Base-by-base conservation (phyloP, 306 rosid genomes). In the Vicia faba region DNA sequence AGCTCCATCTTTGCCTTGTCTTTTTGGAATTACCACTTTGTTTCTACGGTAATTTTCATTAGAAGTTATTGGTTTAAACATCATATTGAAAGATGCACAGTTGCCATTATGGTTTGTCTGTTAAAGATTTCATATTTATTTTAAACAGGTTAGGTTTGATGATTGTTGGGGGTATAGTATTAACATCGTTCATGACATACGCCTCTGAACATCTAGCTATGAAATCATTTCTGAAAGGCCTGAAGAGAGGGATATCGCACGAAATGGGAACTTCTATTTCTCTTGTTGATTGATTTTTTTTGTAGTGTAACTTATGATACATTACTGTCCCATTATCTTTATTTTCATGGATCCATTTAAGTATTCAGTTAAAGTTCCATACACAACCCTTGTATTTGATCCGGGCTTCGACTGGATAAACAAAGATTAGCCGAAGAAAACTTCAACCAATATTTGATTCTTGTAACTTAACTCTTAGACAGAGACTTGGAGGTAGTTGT, bases 201-300 rank as follows among this genome's bases (percentile, higher is more conserved):
- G 87, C 92, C 16, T 63, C 98, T 10, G 95, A 89, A 75, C 95
- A 82, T 77, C 92, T 89, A 65, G 98, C 95, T 23, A 78, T 79
- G 36, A 84, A 90, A 83, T 82, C 96, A 33, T 89, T 87, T 71
- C 75, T 84, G 78, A 87, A 78, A 78, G 95, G 96, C 65, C 69
- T 74, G 88, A 82, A 74, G 91, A 84, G 58, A 75, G 78, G 63
- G 95, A 84, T 20, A 61, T 54, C 57, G 50, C 66, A 3, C 76
- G 81, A 74, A 72, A 79, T 66, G 76, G 84, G 68, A 77, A 73
- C 76, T 45, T 65, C 15, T 81, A 83, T 80, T 79, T 68, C 45
- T 48, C 68, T 7, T 73, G 84, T 69, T 87, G 87, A 91, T 77
- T 35, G 15, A 20, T 33, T 33, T 44, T 38, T 75, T 66, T 61